These are phyloP conservation scores for Pythium aphanidermatum DNA, from an alignment of 352 stramenopile species.

Conservation along the genomic window DNA sequence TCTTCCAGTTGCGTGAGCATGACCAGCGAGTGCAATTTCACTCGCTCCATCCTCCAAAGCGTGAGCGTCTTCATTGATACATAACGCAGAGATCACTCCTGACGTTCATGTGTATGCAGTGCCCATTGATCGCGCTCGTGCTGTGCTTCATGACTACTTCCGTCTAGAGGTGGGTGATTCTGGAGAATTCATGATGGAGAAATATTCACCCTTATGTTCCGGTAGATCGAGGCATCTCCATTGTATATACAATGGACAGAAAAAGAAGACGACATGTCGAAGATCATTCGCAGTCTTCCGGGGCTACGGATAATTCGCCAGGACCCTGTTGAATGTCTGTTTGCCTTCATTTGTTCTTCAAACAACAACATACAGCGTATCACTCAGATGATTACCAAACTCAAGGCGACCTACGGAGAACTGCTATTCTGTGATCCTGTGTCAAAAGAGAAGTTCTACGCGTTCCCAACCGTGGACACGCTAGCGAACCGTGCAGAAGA, in stretches of 20 bases:
- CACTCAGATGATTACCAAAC: conserved; percentile 80
- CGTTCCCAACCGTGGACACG: conserved; percentile 77
- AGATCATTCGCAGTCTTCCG: conserved; percentile 61
- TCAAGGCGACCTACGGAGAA: conserved; percentile 77
- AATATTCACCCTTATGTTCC: too few species aligned
- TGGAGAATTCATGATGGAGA: too few species aligned
- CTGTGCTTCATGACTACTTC: conserved; percentile 17
- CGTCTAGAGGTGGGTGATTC: conserved; percentile 19
- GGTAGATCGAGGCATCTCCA: conserved; percentile 23
- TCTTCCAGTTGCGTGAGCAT: conserved; percentile 18
- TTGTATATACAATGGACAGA: conserved; percentile 46
- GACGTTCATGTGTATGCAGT: too few species aligned
- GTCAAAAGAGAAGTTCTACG: conserved; percentile 34
- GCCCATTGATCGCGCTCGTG: not conserved
- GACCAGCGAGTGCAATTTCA: conserved; percentile 18
- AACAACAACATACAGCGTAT: conserved; percentile 97
- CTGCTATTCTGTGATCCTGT: conserved; percentile 27
- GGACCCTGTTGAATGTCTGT: conserved; percentile 90
- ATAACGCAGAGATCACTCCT: not conserved
- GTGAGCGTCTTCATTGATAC: conserved; percentile 9
- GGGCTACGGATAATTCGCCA: conserved; percentile 87
- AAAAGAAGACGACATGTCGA: conserved; percentile 39
- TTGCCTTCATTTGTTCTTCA: conserved; percentile 93
- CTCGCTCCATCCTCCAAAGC: conserved; percentile 9
- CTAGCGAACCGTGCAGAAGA: conserved; percentile 55